Evolutionary conservation across 2,329 filamentous ascomycete species (phyloP).

Genomic region (Microsporum ferrugineum): DNA sequence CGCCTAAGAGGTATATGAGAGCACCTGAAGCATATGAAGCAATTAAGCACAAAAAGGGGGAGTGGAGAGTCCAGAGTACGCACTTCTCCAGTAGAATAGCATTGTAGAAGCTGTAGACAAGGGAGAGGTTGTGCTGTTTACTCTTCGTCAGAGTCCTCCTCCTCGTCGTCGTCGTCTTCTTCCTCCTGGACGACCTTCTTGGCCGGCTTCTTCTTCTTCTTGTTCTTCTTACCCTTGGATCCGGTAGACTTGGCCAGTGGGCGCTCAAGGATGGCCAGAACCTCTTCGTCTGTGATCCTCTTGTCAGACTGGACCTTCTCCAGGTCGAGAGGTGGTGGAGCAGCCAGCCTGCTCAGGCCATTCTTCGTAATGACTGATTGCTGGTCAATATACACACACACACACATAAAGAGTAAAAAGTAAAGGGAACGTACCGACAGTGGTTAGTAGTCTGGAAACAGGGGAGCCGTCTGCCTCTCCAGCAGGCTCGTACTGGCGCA

Average conservation of each 20-base stretch:
- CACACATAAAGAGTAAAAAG: background rate
- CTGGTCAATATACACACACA: conserved; percentile 14
- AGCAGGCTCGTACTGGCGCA: conserved; percentile 91
- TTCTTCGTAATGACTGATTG: conserved; percentile 86
- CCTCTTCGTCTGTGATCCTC: conserved; percentile 93
- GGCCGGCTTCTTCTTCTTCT: conserved; percentile 60
- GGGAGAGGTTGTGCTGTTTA: background rate
- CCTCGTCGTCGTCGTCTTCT: conserved; percentile 26
- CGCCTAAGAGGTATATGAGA: background rate
- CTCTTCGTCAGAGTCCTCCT: background rate
- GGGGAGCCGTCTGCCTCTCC: conserved; percentile 82
- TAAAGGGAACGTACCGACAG: conserved; percentile 63
- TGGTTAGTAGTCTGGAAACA: conserved; percentile 79
- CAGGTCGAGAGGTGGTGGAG: conserved; percentile 62
- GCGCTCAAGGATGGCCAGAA: conserved; percentile 86
- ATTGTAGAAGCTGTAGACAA: background rate
- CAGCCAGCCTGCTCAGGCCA: conserved; percentile 75
- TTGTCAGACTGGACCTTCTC: conserved; percentile 86
- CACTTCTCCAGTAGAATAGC: background rate
- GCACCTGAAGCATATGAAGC: background rate
- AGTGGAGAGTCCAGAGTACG: background rate
- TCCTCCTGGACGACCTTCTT: conserved; percentile 35
- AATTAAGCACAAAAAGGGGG: background rate
- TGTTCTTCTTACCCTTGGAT: conserved; percentile 77
- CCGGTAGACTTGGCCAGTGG: conserved; percentile 54